Evolutionary conservation across 176 grass and related monocot species (phyloP).

Genomic region (Ampelocalamus luodianensis): DNA sequence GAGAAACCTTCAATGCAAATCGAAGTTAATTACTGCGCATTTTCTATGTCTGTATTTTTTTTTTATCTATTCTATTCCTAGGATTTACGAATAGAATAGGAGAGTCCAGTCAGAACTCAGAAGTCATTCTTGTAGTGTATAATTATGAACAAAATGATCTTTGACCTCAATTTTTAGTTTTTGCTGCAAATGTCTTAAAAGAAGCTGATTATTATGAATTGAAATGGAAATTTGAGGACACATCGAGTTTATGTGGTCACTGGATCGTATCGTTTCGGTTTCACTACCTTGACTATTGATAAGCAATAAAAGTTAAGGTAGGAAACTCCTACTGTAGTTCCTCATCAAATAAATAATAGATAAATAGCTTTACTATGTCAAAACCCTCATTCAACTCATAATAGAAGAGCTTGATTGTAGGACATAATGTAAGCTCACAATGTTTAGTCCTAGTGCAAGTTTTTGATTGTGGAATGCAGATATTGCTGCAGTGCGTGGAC

Average conservation of each 20-base stretch:
- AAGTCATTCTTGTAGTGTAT: not conserved
- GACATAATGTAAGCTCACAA: not conserved
- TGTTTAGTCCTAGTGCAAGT: not conserved
- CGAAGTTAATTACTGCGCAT: not conserved
- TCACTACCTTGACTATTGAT: not conserved
- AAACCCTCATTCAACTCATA: not conserved
- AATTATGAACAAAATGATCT: not conserved
- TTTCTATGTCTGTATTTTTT: conserved; percentile 2
- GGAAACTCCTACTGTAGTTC: not conserved
- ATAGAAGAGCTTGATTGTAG: not conserved
- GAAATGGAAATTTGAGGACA: not conserved
- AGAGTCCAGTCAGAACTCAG: not conserved
- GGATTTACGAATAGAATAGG: conserved; percentile 8
- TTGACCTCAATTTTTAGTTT: not conserved
- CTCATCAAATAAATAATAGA: not conserved
- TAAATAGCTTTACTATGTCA: not conserved
- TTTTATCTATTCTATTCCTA: not conserved
- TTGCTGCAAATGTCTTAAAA: not conserved
- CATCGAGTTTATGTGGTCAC: not conserved
- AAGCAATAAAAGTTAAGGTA: not conserved
- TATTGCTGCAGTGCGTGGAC: not conserved
- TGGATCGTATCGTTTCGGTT: not conserved
- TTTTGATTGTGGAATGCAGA: conserved; percentile 10
- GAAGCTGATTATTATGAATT: not conserved
- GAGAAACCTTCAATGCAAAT: not conserved